Evolutionary conservation across 2,329 filamentous ascomycete genomes (phyloP).

Genomic region (Coniochaeta sp.): DNA sequence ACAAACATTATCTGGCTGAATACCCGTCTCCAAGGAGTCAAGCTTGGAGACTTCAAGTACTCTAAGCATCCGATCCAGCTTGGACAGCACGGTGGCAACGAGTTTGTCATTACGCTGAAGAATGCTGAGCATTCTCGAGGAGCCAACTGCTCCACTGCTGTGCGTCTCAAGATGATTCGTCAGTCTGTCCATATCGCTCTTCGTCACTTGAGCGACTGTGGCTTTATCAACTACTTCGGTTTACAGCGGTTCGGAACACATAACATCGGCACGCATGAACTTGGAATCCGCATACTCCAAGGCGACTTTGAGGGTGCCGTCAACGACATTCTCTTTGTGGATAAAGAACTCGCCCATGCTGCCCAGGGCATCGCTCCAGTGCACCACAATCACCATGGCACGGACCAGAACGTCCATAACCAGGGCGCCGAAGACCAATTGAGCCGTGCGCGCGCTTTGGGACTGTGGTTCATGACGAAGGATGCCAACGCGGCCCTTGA

Average conservation of each 20-base stretch:
- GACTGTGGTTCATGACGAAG: slow-evolving; percentile 60
- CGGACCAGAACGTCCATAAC: slow-evolving; percentile 34
- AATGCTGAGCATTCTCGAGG: slow-evolving; percentile 61
- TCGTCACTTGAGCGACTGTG: slow-evolving; percentile 59
- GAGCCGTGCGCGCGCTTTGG: slow-evolving; percentile 69
- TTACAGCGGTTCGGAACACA: slow-evolving; percentile 96
- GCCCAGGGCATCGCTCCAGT: not conserved
- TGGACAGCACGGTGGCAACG: slow-evolving; percentile 80
- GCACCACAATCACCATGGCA: not conserved
- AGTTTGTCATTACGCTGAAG: slow-evolving; percentile 87
- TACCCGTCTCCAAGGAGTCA: slow-evolving; percentile 52
- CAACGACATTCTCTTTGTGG: slow-evolving; percentile 68
- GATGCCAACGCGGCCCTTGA: slow-evolving; percentile 54
- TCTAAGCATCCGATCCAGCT: slow-evolving; percentile 65
- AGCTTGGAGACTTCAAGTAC: slow-evolving; percentile 78
- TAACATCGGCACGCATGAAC: slow-evolving; percentile 72
- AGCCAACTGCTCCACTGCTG: slow-evolving; percentile 36
- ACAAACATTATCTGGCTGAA: slow-evolving; percentile 61
- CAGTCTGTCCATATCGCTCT: slow-evolving; percentile 52
- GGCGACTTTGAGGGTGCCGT: slow-evolving; percentile 76
- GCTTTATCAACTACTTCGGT: slow-evolving; percentile 97
- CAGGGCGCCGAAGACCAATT: slow-evolving; percentile 59
- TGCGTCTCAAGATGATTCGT: slow-evolving; percentile 34
- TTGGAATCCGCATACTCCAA: slow-evolving; percentile 78
- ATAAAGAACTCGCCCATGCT: slow-evolving; percentile 48